Conservation (phyloP, 108 stramenopile species). For the Cyclotella choctawhatcheeana region DNA sequence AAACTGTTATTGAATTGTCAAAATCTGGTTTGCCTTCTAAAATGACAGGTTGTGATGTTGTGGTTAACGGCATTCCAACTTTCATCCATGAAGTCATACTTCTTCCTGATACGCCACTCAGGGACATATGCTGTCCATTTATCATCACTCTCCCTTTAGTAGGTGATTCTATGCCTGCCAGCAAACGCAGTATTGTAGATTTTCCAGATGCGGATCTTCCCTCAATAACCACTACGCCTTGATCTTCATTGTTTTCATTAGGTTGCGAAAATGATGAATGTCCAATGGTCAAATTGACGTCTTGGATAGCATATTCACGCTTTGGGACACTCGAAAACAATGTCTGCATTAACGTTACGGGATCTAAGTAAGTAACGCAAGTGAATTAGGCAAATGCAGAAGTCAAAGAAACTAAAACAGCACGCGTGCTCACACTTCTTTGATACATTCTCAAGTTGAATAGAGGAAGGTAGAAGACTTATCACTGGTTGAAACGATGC, state of each 20-base stretch:
- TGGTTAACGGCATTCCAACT: conserved; percentile 1
- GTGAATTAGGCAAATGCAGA: background rate
- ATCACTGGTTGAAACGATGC: conserved; percentile 13
- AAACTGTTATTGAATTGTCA: conserved; percentile 23
- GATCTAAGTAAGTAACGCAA: conserved; percentile 17
- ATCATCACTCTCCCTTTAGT: conserved; percentile 23
- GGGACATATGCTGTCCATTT: conserved; percentile 21
- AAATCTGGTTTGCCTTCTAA: conserved; percentile 41
- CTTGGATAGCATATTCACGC: conserved; percentile 48
- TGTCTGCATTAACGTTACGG: conserved; percentile 41
- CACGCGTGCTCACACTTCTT: conserved; percentile 31
- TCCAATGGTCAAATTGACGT: conserved; percentile 40
- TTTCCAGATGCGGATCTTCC: conserved; percentile 51
- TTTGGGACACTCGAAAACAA: conserved; percentile 53
- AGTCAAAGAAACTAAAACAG: background rate
- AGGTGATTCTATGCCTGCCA: conserved; percentile 39
- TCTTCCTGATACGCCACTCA: background rate
- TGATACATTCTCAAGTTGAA: conserved; percentile 29
- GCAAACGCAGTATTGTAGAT: conserved; percentile 40
- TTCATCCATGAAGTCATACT: conserved; percentile 32
- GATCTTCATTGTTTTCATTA: conserved; percentile 9
- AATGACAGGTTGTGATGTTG: conserved; percentile 28
- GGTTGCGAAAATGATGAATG: background rate
- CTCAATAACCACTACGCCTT: conserved; percentile 29
- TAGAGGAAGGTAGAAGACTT: conserved; percentile 19